These are phyloP conservation scores for Apiospora hydei DNA, from an alignment of 2,329 filamentous ascomycete species.

Conservation along the genomic window DNA sequence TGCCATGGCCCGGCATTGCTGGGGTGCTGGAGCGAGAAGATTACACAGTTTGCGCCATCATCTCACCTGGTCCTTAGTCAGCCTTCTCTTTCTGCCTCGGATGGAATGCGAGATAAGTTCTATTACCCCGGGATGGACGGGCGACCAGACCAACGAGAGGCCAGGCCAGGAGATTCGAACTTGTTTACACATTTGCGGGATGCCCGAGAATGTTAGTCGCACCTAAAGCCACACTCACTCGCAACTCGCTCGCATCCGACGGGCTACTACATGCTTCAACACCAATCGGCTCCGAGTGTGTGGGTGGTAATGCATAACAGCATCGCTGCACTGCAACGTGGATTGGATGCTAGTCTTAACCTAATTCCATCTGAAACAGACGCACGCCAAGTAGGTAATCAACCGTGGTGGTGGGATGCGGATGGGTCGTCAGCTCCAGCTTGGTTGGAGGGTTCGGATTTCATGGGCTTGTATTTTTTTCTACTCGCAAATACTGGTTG, in stretches of 20 bases:
- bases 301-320: neutral
- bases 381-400: conserved; percentile 11
- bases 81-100: neutral
- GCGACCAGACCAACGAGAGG: neutral
- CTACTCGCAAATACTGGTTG: neutral
- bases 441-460: neutral
- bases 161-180: neutral
- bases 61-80: neutral
- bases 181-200: neutral
- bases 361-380: conserved; percentile 19
- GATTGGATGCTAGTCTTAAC: conserved; percentile 12
- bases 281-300: neutral
- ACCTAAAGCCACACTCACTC: neutral
- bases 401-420: conserved; percentile 6
- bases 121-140: neutral
- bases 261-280: neutral
- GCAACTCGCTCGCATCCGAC: neutral
- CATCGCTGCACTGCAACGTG: conserved; percentile 1
- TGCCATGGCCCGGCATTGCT: neutral
- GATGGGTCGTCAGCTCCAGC: neutral
- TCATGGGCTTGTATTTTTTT: neutral
- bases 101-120: neutral
- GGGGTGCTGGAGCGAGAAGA: neutral
- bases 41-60: neutral
- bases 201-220: neutral